Conservation (phyloP, 768 basidiomycete species). For the Chiua virens region DNA sequence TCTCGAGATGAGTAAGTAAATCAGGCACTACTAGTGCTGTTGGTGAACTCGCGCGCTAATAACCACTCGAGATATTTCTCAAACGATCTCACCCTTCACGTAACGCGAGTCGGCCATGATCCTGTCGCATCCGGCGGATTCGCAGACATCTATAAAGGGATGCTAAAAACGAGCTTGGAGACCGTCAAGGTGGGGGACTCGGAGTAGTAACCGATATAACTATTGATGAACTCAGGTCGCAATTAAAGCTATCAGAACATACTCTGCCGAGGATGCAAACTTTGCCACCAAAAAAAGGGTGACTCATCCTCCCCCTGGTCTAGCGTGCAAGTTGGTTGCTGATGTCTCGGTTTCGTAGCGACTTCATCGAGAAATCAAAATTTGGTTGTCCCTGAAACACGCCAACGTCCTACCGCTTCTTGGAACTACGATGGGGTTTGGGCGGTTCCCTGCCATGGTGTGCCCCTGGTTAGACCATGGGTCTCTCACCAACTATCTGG, state of each 20-base stretch:
- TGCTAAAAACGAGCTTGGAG: conserved; percentile 6
- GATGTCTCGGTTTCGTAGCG: conserved; percentile 11
- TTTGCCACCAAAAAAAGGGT: conserved; percentile 12
- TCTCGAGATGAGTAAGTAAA: conserved; percentile 1
- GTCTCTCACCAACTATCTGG: conserved; percentile 19
- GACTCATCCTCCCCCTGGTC: neutral
- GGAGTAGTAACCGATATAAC: too few relatives aligned
- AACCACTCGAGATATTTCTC: neutral
- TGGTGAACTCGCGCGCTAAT: neutral
- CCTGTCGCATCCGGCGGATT: conserved; percentile 16
- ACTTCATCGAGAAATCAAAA: conserved; percentile 27
- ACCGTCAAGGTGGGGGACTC: neutral
- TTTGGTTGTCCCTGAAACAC: conserved; percentile 28
- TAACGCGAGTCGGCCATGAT: conserved; percentile 9
- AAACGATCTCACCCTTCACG: conserved; percentile 7
- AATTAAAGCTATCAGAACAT: conserved; percentile 18
- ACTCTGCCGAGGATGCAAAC: conserved; percentile 8
- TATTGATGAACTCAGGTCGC: conserved; percentile 8
- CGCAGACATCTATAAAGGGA: conserved; percentile 17
- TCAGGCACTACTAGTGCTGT: conserved; percentile 1
- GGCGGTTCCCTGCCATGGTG: conserved; percentile 29
- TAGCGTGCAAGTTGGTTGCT: neutral
- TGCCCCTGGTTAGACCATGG: conserved; percentile 31
- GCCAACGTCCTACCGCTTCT: conserved; percentile 20
- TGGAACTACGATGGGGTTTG: conserved; percentile 23